Evolutionary conservation across 2,329 filamentous ascomycete species (phyloP), one percentile per base, ranked within the genome.

Genomic region (Curvularia sp.): DNA sequence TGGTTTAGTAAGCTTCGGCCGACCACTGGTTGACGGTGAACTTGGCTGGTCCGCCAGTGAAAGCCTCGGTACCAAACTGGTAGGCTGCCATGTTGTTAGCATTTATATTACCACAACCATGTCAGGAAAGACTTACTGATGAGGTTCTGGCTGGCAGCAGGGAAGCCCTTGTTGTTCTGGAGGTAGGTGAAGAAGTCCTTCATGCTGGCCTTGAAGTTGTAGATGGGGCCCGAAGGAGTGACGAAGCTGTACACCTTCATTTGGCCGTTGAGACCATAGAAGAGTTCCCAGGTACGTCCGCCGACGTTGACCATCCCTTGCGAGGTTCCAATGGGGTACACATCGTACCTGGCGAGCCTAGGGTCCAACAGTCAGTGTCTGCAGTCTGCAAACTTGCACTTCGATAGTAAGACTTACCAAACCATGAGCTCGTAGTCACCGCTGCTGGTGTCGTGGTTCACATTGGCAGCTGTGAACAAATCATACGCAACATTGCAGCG

Each of bases 231-330:
- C 0, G 45, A 59, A 19, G 56, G 45, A 21, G 63, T 80, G 9
- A 86, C 80, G 64, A 86, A 89, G 67, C 82, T 85, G 78, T 82
- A 88, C n/a, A 89, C 86, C 12, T 80, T 82, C 71, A 81, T 87
- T 53, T 73, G 70, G 39, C 84, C 84, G 65, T 88, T 88, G n/a
- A 72, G 75, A 19, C 87, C 87, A 55, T 78, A 78, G 76, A 82
- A 88, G 43, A 89, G 77, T 41, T 84, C 80, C 81, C 83, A 89
- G 8, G 65, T 73, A 45, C 76, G 70, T 41, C 83, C 85, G 48
- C 70, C 83, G 56, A 89, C 79, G 25, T 77, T 83, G 25, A 68
- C 63, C 38, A 55, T 64, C 10, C 54, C 57, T 51, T 60, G 50
- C 39, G 61, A 65, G 57, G 34, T 60, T 43, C 65, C 63, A 39